phyloP scores from a whole-genome alignment of 192 early-diverging fungal genomes.

The Ramicandelaber brevisporus region DNA sequence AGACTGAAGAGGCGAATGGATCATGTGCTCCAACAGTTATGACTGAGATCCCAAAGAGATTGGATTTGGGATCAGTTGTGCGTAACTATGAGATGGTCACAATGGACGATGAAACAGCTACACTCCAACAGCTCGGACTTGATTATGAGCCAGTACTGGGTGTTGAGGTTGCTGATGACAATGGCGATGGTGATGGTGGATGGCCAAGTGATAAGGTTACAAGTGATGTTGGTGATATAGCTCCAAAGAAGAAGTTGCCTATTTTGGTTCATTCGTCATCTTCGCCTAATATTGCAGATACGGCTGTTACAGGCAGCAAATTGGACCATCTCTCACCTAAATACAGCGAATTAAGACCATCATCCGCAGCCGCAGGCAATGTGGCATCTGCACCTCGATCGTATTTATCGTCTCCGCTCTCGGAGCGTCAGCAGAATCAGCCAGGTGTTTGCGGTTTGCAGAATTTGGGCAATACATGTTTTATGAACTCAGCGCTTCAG shows the following conservation, averaged over 20 bases:
- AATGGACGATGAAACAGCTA: slow-evolving; percentile 1
- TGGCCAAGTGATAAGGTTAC: slow-evolving; percentile 3
- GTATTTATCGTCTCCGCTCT: not conserved
- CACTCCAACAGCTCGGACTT: slow-evolving; percentile 1
- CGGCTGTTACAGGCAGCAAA: not conserved
- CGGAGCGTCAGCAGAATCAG: slow-evolving; percentile 1
- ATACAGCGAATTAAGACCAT: slow-evolving; percentile 3
- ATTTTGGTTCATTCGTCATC: slow-evolving; percentile 12
- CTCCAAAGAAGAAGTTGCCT: not conserved
- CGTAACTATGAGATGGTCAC: slow-evolving; percentile 5
- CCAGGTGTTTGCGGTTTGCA: slow-evolving; percentile 36
- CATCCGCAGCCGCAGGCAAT: slow-evolving; percentile 2
- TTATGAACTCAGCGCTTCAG: slow-evolving; percentile 80
- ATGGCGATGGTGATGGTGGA: slow-evolving; percentile 6
- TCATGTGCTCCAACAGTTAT: not conserved
- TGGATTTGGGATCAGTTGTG: not conserved
- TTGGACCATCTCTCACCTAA: slow-evolving; percentile 1
- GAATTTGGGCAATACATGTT: slow-evolving; percentile 82
- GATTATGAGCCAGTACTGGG: not conserved
- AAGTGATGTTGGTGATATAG: not conserved
- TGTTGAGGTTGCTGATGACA: slow-evolving; percentile 2
- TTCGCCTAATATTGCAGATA: too few relatives aligned
- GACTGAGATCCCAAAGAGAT: not conserved
- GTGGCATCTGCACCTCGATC: not conserved
- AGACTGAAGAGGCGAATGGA: too few relatives aligned